Evolutionary conservation across 176 grass and related monocot species (phyloP), one percentile per base, ranked within the genome.

Genomic region (Tuctoria greenei): DNA sequence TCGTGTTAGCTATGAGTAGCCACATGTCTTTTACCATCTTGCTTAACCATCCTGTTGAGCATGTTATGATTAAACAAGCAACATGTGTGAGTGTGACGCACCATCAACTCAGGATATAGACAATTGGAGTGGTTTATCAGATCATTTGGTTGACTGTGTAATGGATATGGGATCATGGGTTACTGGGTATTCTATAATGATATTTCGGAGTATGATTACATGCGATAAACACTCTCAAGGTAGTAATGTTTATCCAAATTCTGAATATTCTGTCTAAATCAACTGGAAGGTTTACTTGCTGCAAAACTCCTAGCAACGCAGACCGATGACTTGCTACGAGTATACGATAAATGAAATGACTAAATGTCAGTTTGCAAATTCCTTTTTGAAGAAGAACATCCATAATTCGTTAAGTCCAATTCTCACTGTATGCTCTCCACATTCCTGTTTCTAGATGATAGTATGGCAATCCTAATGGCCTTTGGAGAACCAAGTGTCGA

Each of bases 381-480:
- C 4, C 35, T 7, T 20, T 28, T 54, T 18, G 21, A 31, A 42
- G n/a, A 17, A 66, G 28, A 23, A 16, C 18, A 49, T 50, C 25
- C 31, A 31, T 31, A 31, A 31, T 31, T 31, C 1, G 6, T 41
- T 69, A 44, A 15, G 1, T 67, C 16, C 38, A 43, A 61, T 54
- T 51, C 56, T 80, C 15, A 66, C 31, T 61, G 8, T 51, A 25
- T 82, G 10, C 70, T 78, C 25, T 71, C 17, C 45, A 2, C 25
- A 18, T 49, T 52, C 52, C 14, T 41, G 11, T 78, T 83, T 72
- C 51, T 70, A 99, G 95, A 99, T 92, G 95, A 99, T 71, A 90
- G 91, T 72, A 95, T 99, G 87, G 20, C 95, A 4, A 92, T 99
- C 47, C 79, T 99, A 34, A 99, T 95, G 89, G 95, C 95, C 18